Base-by-base conservation (phyloP, 495 filamentous ascomycete genomes). In the Staphylotrichum longicolle region DNA sequence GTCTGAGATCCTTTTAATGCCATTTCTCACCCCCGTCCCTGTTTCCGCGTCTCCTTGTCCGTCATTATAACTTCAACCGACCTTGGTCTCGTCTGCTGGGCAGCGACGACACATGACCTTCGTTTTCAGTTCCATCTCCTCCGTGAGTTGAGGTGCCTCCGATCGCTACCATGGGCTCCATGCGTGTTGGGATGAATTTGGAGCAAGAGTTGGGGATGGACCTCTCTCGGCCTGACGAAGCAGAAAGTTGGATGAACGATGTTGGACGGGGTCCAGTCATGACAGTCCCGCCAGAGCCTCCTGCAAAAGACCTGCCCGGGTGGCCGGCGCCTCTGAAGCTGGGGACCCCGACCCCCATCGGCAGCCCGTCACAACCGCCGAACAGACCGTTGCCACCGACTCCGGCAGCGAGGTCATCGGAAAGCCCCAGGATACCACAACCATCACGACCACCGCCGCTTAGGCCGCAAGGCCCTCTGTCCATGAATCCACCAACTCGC, bases 41-140 rank as follows among this genome's bases (percentile, higher is more conserved):
- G 54, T 15, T 37, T 40, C 47, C 57, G 11, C 9, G 20, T 20
- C 32, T 63, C n/a, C 42, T 50, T 34, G 34, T 33, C 20, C 30
- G 51, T 48, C 52, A 14, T 50, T 12, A 37, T 12, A 27, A 32
- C 47, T 20, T 52, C 45, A 30, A 35, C 15, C 15, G 33, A 27
- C 37, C 42, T 39, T 52, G 65, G 63, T 63, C 58, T 62, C 52
- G 65, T 63, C 71, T 73, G 69, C 69, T 66, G 71, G 68, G 59
- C 72, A 70, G 69, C 66, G 63, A 66, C 64, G 66, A 72, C 63
- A 45, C 53, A 65, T 60, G 63, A 66, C 54, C 57, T 52, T 66
- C 61, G 44, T 64, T 68, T 55, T 46, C 37, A 39, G 44, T 47
- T 33, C 45, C 42, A 54, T 54, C 40, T 58, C 58, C 56, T 55